phyloP scores from a whole-genome alignment of 768 basidiomycete species.

The Calvatia gigantea region DNA sequence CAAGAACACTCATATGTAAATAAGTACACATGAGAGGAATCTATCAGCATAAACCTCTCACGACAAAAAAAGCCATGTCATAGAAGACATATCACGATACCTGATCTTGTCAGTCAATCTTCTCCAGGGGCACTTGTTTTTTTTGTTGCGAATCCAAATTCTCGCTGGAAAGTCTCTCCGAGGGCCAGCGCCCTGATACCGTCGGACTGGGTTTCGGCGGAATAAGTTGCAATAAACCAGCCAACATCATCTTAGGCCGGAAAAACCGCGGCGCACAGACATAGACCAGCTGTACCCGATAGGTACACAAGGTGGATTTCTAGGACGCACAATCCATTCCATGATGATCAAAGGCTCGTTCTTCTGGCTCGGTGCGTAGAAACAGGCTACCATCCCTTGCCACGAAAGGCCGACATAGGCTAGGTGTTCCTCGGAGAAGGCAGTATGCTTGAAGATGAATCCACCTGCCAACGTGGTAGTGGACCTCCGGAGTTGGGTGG shows the following conservation, averaged over 20 bases:
- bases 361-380: neutral
- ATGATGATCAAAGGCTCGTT: neutral
- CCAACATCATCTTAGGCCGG: slow-evolving; percentile 1
- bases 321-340: neutral
- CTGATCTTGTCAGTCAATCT: neutral
- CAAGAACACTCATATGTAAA: neutral
- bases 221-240: neutral
- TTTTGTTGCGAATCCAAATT: neutral
- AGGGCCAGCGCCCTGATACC: neutral
- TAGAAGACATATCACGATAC: neutral
- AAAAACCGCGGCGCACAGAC: neutral
- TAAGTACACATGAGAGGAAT: neutral
- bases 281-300: neutral
- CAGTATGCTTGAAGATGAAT: neutral
- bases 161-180: neutral
- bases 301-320: neutral
- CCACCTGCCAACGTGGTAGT: neutral
- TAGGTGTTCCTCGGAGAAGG: neutral
- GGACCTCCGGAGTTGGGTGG: no score
- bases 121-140: neutral
- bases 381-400: neutral
- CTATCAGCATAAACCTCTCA: neutral
- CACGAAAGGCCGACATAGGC: neutral
- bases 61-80: neutral
- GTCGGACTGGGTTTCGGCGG: neutral